phyloP scores from a whole-genome alignment of 2,329 filamentous ascomycete species.

The Calonectria hawksworthii region DNA sequence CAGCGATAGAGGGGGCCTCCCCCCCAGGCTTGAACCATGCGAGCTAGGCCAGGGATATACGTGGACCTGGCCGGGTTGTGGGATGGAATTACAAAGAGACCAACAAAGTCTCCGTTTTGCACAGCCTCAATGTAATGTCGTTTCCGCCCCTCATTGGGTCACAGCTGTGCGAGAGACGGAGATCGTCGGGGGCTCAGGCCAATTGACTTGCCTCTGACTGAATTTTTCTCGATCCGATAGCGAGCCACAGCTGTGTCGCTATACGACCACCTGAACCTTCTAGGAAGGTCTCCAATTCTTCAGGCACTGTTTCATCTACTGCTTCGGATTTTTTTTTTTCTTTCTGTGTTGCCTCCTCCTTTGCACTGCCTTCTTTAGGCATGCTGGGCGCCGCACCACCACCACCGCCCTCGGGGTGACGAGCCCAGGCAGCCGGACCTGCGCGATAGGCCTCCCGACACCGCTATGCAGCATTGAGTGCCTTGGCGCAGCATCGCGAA shows the following conservation, averaged over 20 bases:
- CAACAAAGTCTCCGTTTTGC: neutral
- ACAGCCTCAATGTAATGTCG: constrained; percentile 12
- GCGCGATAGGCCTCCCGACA: neutral
- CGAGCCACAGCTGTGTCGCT: neutral
- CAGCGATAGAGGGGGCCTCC: too few species aligned
- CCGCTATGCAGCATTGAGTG: neutral
- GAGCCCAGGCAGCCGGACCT: neutral
- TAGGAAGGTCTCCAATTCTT: neutral
- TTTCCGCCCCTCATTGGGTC: neutral
- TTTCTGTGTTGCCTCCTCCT: neutral
- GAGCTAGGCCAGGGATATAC: neutral
- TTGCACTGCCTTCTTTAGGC: neutral
- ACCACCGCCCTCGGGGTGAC: neutral
- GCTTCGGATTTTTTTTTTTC: neutral
- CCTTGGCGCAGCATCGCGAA: constrained; percentile 1
- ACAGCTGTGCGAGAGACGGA: neutral
- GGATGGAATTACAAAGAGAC: constrained; percentile 3
- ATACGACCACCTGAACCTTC: constrained; percentile 4
- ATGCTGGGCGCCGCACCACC: neutral
- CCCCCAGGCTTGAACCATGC: neutral
- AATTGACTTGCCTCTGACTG: neutral
- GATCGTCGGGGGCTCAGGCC: neutral
- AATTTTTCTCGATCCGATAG: neutral
- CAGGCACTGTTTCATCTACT: neutral
- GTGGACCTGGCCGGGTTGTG: neutral